A percentile compares a stretch with the other conserved stretches of the same genome.
Evolutionary conservation across 306 rosid species (phyloP).

Genomic region (Cicer arietinum): DNA sequence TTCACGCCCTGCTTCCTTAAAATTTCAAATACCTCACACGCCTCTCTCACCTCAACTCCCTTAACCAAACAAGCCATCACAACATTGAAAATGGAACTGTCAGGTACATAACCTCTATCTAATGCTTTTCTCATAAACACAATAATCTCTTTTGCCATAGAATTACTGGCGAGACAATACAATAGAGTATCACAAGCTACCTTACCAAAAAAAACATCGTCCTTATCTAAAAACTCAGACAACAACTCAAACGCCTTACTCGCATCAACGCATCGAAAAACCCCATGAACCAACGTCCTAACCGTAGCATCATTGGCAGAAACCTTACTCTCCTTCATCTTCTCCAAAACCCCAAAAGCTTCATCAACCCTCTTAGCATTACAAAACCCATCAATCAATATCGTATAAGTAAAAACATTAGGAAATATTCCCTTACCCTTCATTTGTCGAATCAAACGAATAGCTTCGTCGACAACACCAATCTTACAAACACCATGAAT

Average conservation of each 20-base stretch:
- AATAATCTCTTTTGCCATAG: slow-evolving; percentile 62
- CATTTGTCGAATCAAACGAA: slow-evolving; percentile 80
- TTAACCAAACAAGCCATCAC: slow-evolving; percentile 72
- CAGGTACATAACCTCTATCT: slow-evolving; percentile 67
- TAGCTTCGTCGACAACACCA: slow-evolving; percentile 88
- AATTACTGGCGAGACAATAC: slow-evolving; percentile 65
- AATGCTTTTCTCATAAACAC: slow-evolving; percentile 54
- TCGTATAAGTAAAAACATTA: slow-evolving; percentile 79
- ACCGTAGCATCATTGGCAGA: slow-evolving; percentile 73
- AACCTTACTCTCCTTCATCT: slow-evolving; percentile 72
- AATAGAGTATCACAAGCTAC: slow-evolving; percentile 69
- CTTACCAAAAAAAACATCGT: slow-evolving; percentile 46
- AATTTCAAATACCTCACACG: slow-evolving; percentile 57
- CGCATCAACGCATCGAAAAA: slow-evolving; percentile 66
- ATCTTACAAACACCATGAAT: slow-evolving; percentile 80
- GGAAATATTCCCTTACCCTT: slow-evolving; percentile 66
- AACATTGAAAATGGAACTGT: slow-evolving; percentile 60
- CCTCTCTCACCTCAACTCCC: slow-evolving; percentile 55
- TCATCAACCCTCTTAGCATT: slow-evolving; percentile 76
- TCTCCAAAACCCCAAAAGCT: slow-evolving; percentile 65
- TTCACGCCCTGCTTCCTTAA: slow-evolving; percentile 59
- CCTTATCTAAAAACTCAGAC: slow-evolving; percentile 57
- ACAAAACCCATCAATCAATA: slow-evolving; percentile 80
- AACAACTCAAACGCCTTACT: slow-evolving; percentile 65
- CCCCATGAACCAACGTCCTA: slow-evolving; percentile 81